A percentile compares a stretch with the other conserved stretches of the same genome.
Conservation (phyloP, 2,329 filamentous ascomycete species). For the Huntiella decipiens region DNA sequence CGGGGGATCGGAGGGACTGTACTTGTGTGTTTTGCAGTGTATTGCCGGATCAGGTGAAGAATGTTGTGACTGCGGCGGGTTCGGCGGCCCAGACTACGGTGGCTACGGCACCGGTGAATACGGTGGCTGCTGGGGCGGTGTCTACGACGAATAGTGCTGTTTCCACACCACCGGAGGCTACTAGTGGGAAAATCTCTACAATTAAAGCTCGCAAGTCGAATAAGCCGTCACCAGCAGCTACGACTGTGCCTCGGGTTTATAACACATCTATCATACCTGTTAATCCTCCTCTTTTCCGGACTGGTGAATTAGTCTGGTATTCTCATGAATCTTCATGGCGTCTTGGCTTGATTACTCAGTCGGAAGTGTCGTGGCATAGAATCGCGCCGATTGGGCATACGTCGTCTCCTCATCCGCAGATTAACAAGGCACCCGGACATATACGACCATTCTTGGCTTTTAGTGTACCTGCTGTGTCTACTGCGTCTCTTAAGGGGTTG, state of each 20-base stretch:
- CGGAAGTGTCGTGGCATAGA: slow-evolving; percentile 18
- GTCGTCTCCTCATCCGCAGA: slow-evolving; percentile 20
- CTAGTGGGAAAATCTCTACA: slow-evolving; percentile 8
- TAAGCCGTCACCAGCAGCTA: neutral
- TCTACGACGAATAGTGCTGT: slow-evolving; percentile 1
- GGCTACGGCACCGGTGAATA: neutral
- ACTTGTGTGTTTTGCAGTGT: slow-evolving; percentile 31
- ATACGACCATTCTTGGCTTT: slow-evolving; percentile 33
- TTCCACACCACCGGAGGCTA: slow-evolving; percentile 4
- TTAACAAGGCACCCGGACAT: slow-evolving; percentile 22
- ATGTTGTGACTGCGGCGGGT: neutral
- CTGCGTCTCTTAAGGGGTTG: slow-evolving; percentile 22
- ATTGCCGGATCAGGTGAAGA: slow-evolving; percentile 10
- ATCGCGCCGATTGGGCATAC: slow-evolving; percentile 24
- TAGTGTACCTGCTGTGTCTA: slow-evolving; percentile 26
- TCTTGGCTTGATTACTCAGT: slow-evolving; percentile 25
- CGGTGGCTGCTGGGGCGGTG: neutral
- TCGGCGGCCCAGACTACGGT: neutral
- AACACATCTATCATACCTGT: slow-evolving; percentile 11
- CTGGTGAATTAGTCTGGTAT: slow-evolving; percentile 33
- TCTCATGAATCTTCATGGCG: slow-evolving; percentile 28
- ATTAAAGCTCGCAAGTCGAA: slow-evolving; percentile 7
- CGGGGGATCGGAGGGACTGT: slow-evolving; percentile 29
- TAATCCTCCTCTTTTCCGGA: slow-evolving; percentile 23
- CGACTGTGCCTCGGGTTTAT: neutral